These are phyloP conservation scores for Eutrema yunnanense DNA, from an alignment of 345 rosid genomes.

Conservation along the genomic window DNA sequence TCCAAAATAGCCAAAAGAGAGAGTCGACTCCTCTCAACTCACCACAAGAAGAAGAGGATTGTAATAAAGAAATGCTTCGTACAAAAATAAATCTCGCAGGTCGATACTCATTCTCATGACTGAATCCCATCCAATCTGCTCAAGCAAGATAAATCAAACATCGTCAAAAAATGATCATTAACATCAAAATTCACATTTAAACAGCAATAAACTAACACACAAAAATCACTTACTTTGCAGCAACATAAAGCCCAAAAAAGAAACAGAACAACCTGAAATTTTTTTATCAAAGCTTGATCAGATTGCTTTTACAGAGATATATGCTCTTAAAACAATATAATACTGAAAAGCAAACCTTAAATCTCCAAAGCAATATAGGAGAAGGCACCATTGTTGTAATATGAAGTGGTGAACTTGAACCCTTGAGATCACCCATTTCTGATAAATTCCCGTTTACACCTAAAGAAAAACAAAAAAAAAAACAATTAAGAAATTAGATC, in stretches of 20 bases:
- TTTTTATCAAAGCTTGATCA: background rate
- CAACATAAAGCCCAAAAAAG: slow-evolving; percentile 80
- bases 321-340: background rate
- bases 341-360: slow-evolving; percentile 52
- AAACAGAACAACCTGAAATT: slow-evolving; percentile 65
- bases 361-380: slow-evolving; percentile 78
- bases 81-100: slow-evolving; percentile 72
- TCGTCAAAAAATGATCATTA: background rate
- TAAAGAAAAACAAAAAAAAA: background rate
- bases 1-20: background rate
- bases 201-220: background rate
- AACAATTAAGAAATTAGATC: background rate
- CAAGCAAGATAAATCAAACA: background rate
- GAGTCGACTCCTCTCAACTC: slow-evolving; percentile 17
- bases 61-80: slow-evolving; percentile 89
- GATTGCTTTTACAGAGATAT: background rate
- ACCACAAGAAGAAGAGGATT: slow-evolving; percentile 98
- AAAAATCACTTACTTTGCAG: slow-evolving; percentile 64
- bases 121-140: slow-evolving; percentile 92
- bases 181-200: background rate
- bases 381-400: slow-evolving; percentile 64
- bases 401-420: slow-evolving; percentile 37
- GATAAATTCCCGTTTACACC: slow-evolving; percentile 33
- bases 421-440: slow-evolving; percentile 48
- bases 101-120: slow-evolving; percentile 94